Percentiles rank a stretch among this genome's conserved stretches.
These are phyloP conservation scores for Acacia confusa DNA, from an alignment of 306 rosid genomes.

Conservation along the genomic window DNA sequence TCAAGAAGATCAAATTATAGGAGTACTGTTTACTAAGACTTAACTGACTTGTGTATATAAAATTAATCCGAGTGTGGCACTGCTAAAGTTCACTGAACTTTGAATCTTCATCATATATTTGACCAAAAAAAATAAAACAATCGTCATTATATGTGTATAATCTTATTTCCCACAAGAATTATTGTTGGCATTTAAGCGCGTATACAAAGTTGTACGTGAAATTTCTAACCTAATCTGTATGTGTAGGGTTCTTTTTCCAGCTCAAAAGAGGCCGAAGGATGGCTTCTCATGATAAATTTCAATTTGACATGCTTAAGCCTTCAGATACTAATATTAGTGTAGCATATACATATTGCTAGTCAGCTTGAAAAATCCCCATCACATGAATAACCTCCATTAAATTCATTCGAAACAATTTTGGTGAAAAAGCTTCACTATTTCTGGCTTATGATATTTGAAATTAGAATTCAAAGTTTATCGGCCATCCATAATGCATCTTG, in stretches of 20 bases:
- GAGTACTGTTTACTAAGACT: not conserved
- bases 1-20: not conserved
- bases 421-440: not conserved
- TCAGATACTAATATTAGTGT: not conserved
- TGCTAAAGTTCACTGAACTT: not conserved
- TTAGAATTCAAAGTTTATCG: not conserved
- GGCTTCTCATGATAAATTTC: not conserved
- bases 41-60: not conserved
- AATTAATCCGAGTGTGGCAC: not conserved
- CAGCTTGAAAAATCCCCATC: not conserved
- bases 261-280: not conserved
- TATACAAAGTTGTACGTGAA: not conserved
- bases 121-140: too few relatives aligned
- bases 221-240: not conserved
- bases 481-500: not conserved
- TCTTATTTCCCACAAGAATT: not conserved
- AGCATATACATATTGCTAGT: not conserved
- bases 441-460: not conserved
- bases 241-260: not conserved
- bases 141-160: not conserved
- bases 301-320: not conserved
- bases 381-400: not conserved
- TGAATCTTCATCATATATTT: not conserved
- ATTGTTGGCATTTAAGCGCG: not conserved
- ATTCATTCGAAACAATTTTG: not conserved